Base-by-base conservation (phyloP, 805 yeast species). In the Saturnispora kantuleensis region DNA sequence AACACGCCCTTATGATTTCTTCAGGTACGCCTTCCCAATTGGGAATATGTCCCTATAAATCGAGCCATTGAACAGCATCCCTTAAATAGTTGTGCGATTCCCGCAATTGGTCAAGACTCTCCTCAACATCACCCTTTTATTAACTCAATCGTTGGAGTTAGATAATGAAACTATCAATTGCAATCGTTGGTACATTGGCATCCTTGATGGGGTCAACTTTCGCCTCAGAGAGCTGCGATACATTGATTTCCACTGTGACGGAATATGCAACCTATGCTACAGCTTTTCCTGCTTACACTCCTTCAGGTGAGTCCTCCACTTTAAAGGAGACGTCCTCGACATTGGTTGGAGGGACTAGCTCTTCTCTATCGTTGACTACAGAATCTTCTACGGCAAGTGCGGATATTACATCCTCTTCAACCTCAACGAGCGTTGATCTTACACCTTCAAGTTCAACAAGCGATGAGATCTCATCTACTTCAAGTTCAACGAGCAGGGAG, bases 181-280 rank as follows among this genome's bases (percentile, higher is more conserved):
- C 47, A 29, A 11, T 44, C 10, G 4, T 42, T 10, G 31, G 17
- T 28, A 17, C 42, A 4, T 39, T 39, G 35, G 21, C 41, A 10
- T 30, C 26, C 9, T 37, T 31, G n/a, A 32, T 12, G 31, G 17
- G 15, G 42, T 31, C 35, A 39, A 16, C 31, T 13, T 1, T 34
- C 21, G 12, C 44, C 12, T 56, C 55, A 17, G 50, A 62, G 17
- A 54, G 52, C 13, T 51, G 41, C 10, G 2, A 45, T 9, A 13
- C 51, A 8, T 13, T 44, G 10, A 8, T 42, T 29, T 11, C 39
- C 9, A 16, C 47, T 13, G 18, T 47, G 7, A 31, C 45, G 8
- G 30, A 37, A 30, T 35, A 31, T n/a, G 26, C 56, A 7, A 47
- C 56, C 26, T 21, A 5, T 21, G 26, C 26, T 21, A 21, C 26